Base-by-base conservation (phyloP, 2,329 filamentous ascomycete genomes). In the Claviceps fusiformis region DNA sequence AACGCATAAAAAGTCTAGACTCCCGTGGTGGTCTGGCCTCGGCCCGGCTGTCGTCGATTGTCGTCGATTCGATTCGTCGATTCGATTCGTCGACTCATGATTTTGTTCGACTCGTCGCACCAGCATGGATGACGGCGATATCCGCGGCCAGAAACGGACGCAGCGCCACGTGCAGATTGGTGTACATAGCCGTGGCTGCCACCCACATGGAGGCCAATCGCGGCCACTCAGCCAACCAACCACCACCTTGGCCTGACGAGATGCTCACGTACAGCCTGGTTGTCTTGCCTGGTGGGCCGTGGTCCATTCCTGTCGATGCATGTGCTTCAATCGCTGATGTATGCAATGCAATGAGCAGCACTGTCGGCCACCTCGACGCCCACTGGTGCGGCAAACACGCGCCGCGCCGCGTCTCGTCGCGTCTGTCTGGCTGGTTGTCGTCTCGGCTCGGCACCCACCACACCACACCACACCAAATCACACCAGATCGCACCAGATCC, bases 391-490 rank as follows among this genome's bases (percentile, higher is more conserved):
- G 50, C 50, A 45, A 52, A 33, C 41, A 48, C 43, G 37, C 31
- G 17, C 3, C 52, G 52, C 52, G 52, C n/a, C n/a, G n/a, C n/a
- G n/a, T 54, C 52, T 50, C 35, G 47, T 50, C 53, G 46, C 53
- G 53, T 54, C 44, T 35, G 11, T 35, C 33, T 29, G 10, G 10
- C n/a, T n/a, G n/a, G n/a, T n/a, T n/a, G n/a, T 7, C 37, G 11
- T 41, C 35, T 9, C 35, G 7, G 35, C 35, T 9, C 35, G 5
- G 8, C 10, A 11, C 15, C 37, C 37, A 17, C 6, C 37, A 41
- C 11, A 37, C 3, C 35, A 4, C 37, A 41, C 17, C 37, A 41
- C 35, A 5, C 2, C 9, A 17, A n/a, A n/a, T n/a, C n/a, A n/a
- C n/a, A n/a, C n/a, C n/a, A n/a, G n/a, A n/a, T n/a, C n/a, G n/a